A percentile compares a stretch with the other conserved stretches of the same genome.
Conservation (phyloP, 2,329 filamentous ascomycete genomes). For the Arthrobotrys conoides region DNA sequence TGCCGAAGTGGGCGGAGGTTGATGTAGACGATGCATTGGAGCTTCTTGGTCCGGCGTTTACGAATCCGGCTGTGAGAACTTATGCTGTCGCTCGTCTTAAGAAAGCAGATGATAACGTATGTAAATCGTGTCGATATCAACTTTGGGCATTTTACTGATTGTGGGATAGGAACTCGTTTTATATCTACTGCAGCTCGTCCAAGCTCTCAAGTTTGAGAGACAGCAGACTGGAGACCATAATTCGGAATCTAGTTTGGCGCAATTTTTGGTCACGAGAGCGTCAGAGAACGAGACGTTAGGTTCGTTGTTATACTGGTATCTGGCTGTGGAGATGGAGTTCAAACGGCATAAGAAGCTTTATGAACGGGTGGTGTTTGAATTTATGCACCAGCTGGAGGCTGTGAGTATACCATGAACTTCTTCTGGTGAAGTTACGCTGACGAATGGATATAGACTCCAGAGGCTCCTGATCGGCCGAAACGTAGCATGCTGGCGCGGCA, state of each 20-base stretch:
- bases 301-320: conserved; percentile 97
- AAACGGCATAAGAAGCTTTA: conserved; percentile 90
- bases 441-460: conserved; percentile 25
- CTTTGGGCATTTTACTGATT: neutral
- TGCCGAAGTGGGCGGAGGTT: conserved; percentile 95
- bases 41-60: conserved; percentile 90
- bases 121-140: neutral
- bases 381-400: conserved; percentile 79
- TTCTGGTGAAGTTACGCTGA: neutral
- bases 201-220: conserved; percentile 94
- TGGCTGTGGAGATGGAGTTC: conserved; percentile 95
- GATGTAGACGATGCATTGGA: conserved; percentile 97
- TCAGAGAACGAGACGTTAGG: conserved; percentile 90
- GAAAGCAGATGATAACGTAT: conserved; percentile 84
- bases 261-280: conserved; percentile 89
- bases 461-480: conserved; percentile 66
- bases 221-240: conserved; percentile 70
- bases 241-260: conserved; percentile 86
- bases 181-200: conserved; percentile 93
- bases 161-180: conserved; percentile 78
- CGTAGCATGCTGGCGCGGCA: conserved; percentile 85
- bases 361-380: conserved; percentile 93
- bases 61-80: conserved; percentile 86
- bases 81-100: conserved; percentile 93
- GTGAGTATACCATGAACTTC: conserved; percentile 5